Evolutionary conservation across 139 green algal genomes (phyloP).

Genomic region (Volvox africanus): DNA sequence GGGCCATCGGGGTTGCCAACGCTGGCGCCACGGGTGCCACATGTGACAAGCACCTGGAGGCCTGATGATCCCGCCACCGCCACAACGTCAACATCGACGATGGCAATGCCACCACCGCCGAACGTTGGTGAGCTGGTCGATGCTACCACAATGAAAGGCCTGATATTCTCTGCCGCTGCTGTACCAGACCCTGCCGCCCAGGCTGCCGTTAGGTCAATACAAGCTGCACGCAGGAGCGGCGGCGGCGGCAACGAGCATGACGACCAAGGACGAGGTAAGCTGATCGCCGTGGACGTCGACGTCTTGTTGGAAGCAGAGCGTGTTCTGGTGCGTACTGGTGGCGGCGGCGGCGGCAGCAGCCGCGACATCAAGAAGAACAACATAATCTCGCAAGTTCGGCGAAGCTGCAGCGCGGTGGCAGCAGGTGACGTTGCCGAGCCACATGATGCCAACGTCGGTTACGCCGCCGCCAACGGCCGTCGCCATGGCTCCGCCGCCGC

Average conservation of each 20-base stretch:
- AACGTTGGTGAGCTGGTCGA: not conserved
- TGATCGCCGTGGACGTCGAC: not conserved
- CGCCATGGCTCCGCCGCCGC: not conserved
- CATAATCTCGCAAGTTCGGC: not conserved
- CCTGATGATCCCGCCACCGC: not conserved
- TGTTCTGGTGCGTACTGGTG: not conserved
- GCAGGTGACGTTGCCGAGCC: not conserved
- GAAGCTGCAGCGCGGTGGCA: not conserved
- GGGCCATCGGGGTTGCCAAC: not conserved
- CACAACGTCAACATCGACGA: not conserved
- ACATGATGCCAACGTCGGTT: not conserved
- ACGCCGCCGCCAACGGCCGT: not conserved
- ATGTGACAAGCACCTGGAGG: not conserved
- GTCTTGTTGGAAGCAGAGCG: not conserved
- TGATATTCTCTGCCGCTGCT: not conserved
- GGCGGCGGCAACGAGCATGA: not conserved
- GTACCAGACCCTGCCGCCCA: not conserved
- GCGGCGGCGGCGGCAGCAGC: not conserved
- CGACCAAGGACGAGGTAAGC: not conserved
- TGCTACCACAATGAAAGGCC: not conserved
- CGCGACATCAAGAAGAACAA: not conserved
- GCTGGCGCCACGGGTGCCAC: not conserved
- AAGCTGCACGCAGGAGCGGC: too few species aligned
- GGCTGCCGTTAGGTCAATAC: too few species aligned
- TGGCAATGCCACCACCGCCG: not conserved